phyloP scores from a whole-genome alignment of 2,329 filamentous ascomycete genomes.

The Fusarium decemcellulare region DNA sequence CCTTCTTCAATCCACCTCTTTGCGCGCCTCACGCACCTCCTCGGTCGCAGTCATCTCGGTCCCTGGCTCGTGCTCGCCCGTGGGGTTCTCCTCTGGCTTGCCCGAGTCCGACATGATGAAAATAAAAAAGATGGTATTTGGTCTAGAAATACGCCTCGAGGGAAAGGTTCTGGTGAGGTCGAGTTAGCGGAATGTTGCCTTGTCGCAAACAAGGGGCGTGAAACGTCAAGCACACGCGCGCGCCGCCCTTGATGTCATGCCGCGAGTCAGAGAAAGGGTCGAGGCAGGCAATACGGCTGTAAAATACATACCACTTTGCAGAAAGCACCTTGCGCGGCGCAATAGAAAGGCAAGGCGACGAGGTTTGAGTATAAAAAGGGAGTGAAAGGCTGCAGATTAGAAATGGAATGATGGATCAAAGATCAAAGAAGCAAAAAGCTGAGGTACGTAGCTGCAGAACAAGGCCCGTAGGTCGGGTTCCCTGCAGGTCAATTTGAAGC shows the following conservation, averaged over 20 bases:
- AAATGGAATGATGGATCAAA: slow-evolving; percentile 26
- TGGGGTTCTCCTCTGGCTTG: slow-evolving; percentile 50
- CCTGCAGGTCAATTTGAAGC: slow-evolving; percentile 18
- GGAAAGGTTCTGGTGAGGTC: slow-evolving; percentile 13
- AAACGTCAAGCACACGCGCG: slow-evolving; percentile 7
- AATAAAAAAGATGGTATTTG: slow-evolving; percentile 1
- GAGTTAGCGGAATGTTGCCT: slow-evolving; percentile 25
- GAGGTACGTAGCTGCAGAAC: slow-evolving; percentile 32
- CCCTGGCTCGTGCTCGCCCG: slow-evolving; percentile 50
- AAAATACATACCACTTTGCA: slow-evolving; percentile 19
- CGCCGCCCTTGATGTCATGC: slow-evolving; percentile 33
- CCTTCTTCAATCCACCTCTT: slow-evolving; percentile 47
- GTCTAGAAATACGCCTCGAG: slow-evolving; percentile 4
- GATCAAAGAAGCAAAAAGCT: slow-evolving; percentile 23
- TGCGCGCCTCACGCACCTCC: slow-evolving; percentile 54
- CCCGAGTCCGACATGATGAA: slow-evolving; percentile 52
- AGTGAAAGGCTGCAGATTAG: slow-evolving; percentile 11
- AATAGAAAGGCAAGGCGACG: not conserved
- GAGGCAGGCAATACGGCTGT: not conserved
- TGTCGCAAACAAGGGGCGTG: slow-evolving; percentile 7
- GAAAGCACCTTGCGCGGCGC: slow-evolving; percentile 3
- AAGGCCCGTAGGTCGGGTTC: slow-evolving; percentile 6
- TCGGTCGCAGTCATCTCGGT: slow-evolving; percentile 51
- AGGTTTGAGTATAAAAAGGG: slow-evolving; percentile 1
- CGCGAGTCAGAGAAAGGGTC: slow-evolving; percentile 14